Percentiles rank a stretch among this genome's conserved stretches.
phyloP scores from a whole-genome alignment of 2,329 filamentous ascomycete species.

The Mariannaea elegans region DNA sequence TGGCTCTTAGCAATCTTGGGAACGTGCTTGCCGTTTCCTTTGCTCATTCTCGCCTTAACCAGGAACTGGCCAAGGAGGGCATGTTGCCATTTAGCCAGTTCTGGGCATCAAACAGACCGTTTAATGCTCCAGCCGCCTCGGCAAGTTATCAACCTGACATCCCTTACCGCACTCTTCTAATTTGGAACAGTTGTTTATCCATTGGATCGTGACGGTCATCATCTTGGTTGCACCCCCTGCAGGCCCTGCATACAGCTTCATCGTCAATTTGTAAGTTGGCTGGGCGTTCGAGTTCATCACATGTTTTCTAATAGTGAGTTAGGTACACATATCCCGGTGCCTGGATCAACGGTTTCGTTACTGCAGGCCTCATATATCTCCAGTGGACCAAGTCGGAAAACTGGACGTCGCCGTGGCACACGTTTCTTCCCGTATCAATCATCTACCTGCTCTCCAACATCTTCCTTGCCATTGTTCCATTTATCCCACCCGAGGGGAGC shows the following conservation, averaged over 20 bases:
- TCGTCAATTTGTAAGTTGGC: conserved; percentile 58
- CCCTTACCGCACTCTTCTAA: conserved; percentile 15
- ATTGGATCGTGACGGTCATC: conserved; percentile 72
- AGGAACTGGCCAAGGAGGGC: conserved; percentile 76
- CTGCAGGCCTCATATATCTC: conserved; percentile 60
- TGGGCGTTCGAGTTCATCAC: background rate
- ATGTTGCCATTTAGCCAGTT: conserved; percentile 71
- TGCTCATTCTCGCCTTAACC: conserved; percentile 65
- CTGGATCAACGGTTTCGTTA: conserved; percentile 63
- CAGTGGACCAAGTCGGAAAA: conserved; percentile 59
- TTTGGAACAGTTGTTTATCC: conserved; percentile 61
- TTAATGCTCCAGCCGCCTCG: conserved; percentile 68
- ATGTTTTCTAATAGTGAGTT: conserved; percentile 23
- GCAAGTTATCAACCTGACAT: conserved; percentile 44
- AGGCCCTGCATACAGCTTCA: conserved; percentile 75
- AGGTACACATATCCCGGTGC: conserved; percentile 60
- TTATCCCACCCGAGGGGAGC: conserved; percentile 60
- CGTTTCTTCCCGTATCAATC: conserved; percentile 56
- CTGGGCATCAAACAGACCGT: conserved; percentile 75
- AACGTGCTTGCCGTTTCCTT: conserved; percentile 71
- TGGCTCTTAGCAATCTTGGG: conserved; percentile 68
- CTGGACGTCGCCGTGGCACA: conserved; percentile 63
- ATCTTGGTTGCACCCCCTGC: conserved; percentile 73
- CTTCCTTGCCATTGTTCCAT: conserved; percentile 62
- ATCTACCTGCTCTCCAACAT: conserved; percentile 61